These are phyloP conservation scores for Hericium erinaceus DNA, from an alignment of 768 basidiomycete genomes.

Conservation along the genomic window DNA sequence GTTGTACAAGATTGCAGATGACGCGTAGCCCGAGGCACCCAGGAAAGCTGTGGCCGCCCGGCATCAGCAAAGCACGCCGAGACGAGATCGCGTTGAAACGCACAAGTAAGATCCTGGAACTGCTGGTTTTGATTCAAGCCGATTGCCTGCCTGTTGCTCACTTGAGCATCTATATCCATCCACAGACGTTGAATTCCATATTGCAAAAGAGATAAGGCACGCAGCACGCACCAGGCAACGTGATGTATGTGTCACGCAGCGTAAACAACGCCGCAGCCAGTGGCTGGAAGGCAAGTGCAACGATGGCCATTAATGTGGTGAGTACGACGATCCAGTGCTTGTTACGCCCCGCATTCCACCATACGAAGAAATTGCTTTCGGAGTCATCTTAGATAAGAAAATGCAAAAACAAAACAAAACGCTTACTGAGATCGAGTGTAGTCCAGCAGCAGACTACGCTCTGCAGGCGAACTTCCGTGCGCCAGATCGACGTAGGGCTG, in stretches of 20 bases:
- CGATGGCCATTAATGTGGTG: slow-evolving; percentile 38
- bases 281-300: slow-evolving; percentile 41
- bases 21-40: slow-evolving; percentile 46
- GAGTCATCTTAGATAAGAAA: background rate
- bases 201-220: background rate
- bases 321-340: slow-evolving; percentile 42
- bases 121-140: slow-evolving; percentile 36
- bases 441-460: slow-evolving; percentile 44
- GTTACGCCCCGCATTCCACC: slow-evolving; percentile 36
- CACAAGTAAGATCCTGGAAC: slow-evolving; percentile 40
- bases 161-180: slow-evolving; percentile 24
- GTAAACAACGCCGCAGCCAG: slow-evolving; percentile 41
- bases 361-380: slow-evolving; percentile 37
- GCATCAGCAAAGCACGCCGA: background rate
- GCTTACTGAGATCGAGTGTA: slow-evolving; percentile 43
- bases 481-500: slow-evolving; percentile 52
- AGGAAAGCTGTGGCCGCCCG: slow-evolving; percentile 31
- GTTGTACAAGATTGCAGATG: slow-evolving; percentile 38
- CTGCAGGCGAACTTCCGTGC: slow-evolving; percentile 43
- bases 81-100: slow-evolving; percentile 6
- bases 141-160: slow-evolving; percentile 29
- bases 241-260: slow-evolving; percentile 36
- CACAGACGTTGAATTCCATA: background rate
- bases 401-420: background rate
- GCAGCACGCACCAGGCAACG: slow-evolving; percentile 28